Base-by-base conservation (phyloP, 129 eudicot genomes). In the Scalesia atractyloides region DNA sequence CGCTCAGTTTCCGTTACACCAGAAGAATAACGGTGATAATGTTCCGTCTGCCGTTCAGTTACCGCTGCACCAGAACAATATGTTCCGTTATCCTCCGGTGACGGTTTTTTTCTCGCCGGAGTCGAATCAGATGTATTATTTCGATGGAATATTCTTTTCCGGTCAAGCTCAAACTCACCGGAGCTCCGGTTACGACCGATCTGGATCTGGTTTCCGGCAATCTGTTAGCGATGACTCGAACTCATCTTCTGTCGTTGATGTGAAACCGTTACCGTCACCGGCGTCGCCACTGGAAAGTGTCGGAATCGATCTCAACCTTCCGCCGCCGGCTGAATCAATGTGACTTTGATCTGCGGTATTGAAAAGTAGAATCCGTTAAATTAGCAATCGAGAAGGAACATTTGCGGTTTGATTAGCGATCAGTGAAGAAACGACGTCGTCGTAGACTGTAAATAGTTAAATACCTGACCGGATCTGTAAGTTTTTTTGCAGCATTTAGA, bases 401-500 rank as follows among this genome's bases (percentile, higher is more conserved):
- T 57, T 19, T 39, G 24, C 67, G 67, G 57, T 36, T 15, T 20
- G 39, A 17, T 70, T 70, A 53, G 18, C 39, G 41, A 41, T 58
- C 56, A 41, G 26, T 67, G 44, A 24, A 47, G 24, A 49, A 57
- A 11, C 64, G 63, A 24, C 69, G 37, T 20, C 70, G 30, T 68
- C 26, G 30, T 49, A 51, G 34, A 1, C 26, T 69, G 75, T 77
- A 77, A 34, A 69, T 69, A 59, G 16, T 15, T 43, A 57, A 51
- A 19, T 58, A 9, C 58, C 54, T 65, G 7, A 15, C 5, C 20
- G 17, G 56, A 72, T 66, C 48, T 36, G 56, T 69, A 60, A 24
- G 58, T 68, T 77, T 77, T 48, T 77, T 49, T 48, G 75, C 81
- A 50, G 60, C 81, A 69, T 69, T 68, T 59, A 17, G 70, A 77